Base-by-base conservation (phyloP, 495 filamentous ascomycete genomes). In the Trypethelium eluteriae region DNA sequence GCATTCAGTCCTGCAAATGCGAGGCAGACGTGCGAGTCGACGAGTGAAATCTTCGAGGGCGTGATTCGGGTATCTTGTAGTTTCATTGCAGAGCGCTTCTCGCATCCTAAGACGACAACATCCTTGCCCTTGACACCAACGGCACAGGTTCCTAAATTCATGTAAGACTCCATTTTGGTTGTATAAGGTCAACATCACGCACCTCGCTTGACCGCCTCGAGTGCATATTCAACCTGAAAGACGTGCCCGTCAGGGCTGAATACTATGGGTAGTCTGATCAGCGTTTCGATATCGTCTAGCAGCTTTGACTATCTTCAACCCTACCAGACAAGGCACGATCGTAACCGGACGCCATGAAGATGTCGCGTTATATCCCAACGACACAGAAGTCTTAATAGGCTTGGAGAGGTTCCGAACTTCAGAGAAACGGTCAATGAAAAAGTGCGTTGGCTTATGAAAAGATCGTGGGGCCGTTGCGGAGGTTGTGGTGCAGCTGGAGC, bases 21-120 rank as follows among this genome's bases (percentile, higher is more conserved):
- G 67, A 98, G 92, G 76, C 91, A 93, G 64, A 94, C 93, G 78
- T 98, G 94, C 70, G 86, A 89, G 79, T 98, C 94, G 72, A 98
- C 84, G 63, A 95, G 83, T 53, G 91, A 89, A 77, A 98, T 96
- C 83, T 98, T 98, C 64, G 93, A 97, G 36, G 94, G 94, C 38
- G 94, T 98, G 81, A 98, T 98, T 70, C 94, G 90, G 61, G 94
- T 98, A 79, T 98, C 94, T 85, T 98, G 94, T 32, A 98, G 87
- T 78, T 98, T 98, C 88, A 98, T 96, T 11, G 94, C 95, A 11
- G 94, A 97, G 66, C 93, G 86, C 82, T 98, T 98, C 81, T 98
- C 94, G 81, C 94, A 98, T 66, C 94, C 94, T 36, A 98, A 82
- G 10, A 98, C 94, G 10, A 97, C 94, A 70, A 97, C 90, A 75